Evolutionary conservation across 257 asterid species (phyloP), one percentile per base, ranked within the genome.

Genomic region (Verbena officinalis): DNA sequence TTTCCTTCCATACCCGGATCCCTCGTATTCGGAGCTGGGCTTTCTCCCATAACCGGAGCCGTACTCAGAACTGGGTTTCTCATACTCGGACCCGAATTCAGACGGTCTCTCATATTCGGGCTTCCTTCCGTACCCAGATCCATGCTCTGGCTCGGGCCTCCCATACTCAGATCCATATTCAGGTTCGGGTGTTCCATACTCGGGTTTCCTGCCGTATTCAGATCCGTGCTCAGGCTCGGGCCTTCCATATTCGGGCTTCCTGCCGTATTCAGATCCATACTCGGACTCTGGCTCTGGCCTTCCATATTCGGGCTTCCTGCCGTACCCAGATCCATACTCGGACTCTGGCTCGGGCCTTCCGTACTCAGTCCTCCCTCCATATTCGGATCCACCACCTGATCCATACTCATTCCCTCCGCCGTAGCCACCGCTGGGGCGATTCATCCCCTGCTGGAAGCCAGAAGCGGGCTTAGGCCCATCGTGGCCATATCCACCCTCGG

Each of bases 381-480:
- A 70, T 1, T 33, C 62, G 1, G 64, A 40, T 22, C 71, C 67
- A 10, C 75, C 77, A 4, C 75, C 80, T 3, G 69, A 52, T 73
- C 67, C 83, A 19, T 73, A 65, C 51, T 58, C 81, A 59, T 67
- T 30, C 45, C 31, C 79, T 0, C 73, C 77, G 0, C 82, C 80
- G 54, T 72, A 75, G 73, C 66, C 83, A 17, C 78, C 76, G 2
- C 77, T 67, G 19, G 83, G 86, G 14, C 77, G 81, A 62, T 60
- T 67, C 76, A 73, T 8, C n/a, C 53, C 62, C 34, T n/a, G n/a
- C n/a, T n/a, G n/a, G n/a, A n/a, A n/a, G n/a, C n/a, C n/a, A n/a
- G n/a, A n/a, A n/a, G n/a, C n/a, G n/a, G 89, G 76, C 71, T 51
- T 59, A 48, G 80, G 83, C 45, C 78, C 54, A 45, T 73, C 82